phyloP scores from a whole-genome alignment of 441 rosid genomes.

The Croton laevigatus region DNA sequence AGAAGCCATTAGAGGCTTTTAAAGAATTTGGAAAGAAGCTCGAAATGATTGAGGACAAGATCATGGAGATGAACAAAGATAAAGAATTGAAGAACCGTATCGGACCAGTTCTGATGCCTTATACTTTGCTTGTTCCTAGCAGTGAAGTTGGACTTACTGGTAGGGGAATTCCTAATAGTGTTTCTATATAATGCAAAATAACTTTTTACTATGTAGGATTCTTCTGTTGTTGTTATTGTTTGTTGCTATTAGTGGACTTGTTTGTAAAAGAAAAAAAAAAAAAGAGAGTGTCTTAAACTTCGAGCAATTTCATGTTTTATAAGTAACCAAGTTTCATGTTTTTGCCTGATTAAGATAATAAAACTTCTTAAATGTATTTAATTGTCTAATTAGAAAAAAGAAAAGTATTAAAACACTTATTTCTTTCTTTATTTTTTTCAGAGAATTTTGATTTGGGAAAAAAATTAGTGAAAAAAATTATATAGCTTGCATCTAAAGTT shows the following conservation, averaged over 20 bases:
- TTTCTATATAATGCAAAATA: constrained; percentile 30
- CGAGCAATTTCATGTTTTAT: neutral
- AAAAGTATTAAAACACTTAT: too few relatives aligned
- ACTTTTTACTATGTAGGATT: neutral
- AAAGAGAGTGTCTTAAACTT: too few relatives aligned
- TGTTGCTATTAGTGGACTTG: neutral
- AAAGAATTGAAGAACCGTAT: constrained; percentile 34
- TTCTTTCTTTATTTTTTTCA: too few relatives aligned
- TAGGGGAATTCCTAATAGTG: constrained; percentile 51
- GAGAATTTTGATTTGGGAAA: too few relatives aligned
- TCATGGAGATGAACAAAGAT: constrained; percentile 32
- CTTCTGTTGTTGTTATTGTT: neutral
- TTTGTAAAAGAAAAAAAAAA: too few relatives aligned
- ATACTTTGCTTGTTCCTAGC: constrained; percentile 40
- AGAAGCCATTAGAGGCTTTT: constrained; percentile 41
- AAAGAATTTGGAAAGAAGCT: constrained; percentile 46
- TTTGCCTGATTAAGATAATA: neutral
- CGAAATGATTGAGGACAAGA: constrained; percentile 32
- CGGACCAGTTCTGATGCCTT: constrained; percentile 46
- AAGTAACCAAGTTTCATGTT: neutral
- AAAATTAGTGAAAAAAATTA: too few relatives aligned
- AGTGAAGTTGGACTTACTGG: constrained; percentile 48
- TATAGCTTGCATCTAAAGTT: too few relatives aligned
- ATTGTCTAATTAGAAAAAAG: neutral
- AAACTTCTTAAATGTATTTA: neutral